phyloP scores from a whole-genome alignment of 352 stramenopile species.

The Phytophthora lateralis region DNA sequence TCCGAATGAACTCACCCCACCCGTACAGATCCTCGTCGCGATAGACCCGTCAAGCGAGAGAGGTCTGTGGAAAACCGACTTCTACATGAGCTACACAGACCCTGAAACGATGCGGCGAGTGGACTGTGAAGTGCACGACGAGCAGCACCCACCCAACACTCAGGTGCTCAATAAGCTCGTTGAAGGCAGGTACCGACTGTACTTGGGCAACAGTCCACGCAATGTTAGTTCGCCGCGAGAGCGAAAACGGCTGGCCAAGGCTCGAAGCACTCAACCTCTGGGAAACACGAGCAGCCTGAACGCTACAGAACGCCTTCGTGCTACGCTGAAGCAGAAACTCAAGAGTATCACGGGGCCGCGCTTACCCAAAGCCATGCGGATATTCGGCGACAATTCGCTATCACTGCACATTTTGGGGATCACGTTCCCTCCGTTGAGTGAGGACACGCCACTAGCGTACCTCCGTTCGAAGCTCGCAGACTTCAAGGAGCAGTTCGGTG shows the following conservation, averaged over 20 bases:
- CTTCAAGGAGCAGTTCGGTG: conserved; percentile 59
- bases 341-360: conserved; percentile 56
- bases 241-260: conserved; percentile 29
- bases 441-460: conserved; percentile 70
- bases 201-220: conserved; percentile 69
- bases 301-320: conserved; percentile 53
- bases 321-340: conserved; percentile 60
- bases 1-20: conserved; percentile 44
- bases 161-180: conserved; percentile 47
- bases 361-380: conserved; percentile 57
- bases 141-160: conserved; percentile 28
- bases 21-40: conserved; percentile 63
- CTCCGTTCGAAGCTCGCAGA: conserved; percentile 54
- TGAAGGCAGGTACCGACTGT: conserved; percentile 60
- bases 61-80: conserved; percentile 41
- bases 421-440: conserved; percentile 59
- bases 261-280: conserved; percentile 21
- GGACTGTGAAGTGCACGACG: conserved; percentile 44
- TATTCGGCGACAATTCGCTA: conserved; percentile 59
- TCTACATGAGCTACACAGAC: conserved; percentile 67
- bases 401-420: conserved; percentile 60
- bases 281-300: conserved; percentile 33
- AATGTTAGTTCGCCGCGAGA: conserved; percentile 45
- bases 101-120: conserved; percentile 45
- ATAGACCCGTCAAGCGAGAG: conserved; percentile 43